These are phyloP conservation scores for Suillus tomentosus DNA, from an alignment of 768 basidiomycete species.

Conservation along the genomic window DNA sequence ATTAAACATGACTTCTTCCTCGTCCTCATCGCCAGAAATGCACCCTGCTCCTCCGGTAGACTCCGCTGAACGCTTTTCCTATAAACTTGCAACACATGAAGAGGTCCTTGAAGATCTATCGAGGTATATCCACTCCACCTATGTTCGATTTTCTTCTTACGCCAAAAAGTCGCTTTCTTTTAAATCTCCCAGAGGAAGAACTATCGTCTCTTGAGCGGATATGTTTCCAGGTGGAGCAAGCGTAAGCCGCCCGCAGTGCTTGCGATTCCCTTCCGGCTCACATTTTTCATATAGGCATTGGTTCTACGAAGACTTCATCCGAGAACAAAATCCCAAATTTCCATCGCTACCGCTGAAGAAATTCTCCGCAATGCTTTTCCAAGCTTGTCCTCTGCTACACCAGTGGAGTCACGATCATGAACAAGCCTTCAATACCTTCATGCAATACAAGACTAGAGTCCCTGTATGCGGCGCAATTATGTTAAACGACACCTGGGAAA, in stretches of 20 bases:
- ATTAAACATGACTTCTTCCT: constrained; percentile 68
- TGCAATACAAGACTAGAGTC: constrained; percentile 95
- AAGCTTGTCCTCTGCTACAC: constrained; percentile 77
- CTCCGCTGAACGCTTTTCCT: constrained; percentile 46
- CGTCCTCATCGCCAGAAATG: constrained; percentile 79
- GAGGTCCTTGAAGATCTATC: constrained; percentile 91
- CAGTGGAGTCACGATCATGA: constrained; percentile 87
- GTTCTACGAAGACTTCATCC: constrained; percentile 99
- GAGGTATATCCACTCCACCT: constrained; percentile 52
- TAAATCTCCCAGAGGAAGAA: constrained; percentile 95
- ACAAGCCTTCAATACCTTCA: constrained; percentile 84
- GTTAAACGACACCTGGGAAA: constrained; percentile 89
- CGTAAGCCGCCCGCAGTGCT: constrained; percentile 56
- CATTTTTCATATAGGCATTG: constrained; percentile 69
- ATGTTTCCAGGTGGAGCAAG: constrained; percentile 99
- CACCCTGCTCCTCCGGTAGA: constrained; percentile 45
- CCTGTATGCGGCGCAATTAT: constrained; percentile 98
- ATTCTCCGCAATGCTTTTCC: constrained; percentile 91
- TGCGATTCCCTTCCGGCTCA: constrained; percentile 20
- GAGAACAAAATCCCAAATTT: constrained; percentile 85
- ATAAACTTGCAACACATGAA: constrained; percentile 76
- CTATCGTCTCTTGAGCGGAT: constrained; percentile 88
- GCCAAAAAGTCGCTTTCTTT: constrained; percentile 79
- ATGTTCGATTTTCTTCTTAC: constrained; percentile 18
- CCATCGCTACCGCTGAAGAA: constrained; percentile 88